phyloP scores from a whole-genome alignment of 768 basidiomycete genomes.

The Epithele typhae region DNA sequence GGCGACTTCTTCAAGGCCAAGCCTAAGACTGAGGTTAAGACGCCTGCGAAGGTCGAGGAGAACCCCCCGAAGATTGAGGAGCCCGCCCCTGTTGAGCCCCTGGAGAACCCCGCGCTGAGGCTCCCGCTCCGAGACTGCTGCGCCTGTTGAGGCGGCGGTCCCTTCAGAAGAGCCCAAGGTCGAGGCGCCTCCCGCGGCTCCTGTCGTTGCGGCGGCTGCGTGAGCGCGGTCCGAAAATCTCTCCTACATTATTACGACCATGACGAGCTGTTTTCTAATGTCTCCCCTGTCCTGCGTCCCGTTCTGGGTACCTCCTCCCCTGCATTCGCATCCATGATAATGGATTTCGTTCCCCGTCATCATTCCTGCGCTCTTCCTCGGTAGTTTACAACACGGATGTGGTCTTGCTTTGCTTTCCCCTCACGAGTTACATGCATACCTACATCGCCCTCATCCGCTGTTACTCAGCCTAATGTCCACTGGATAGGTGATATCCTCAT shows the following conservation, averaged over 20 bases:
- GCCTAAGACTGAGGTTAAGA: constrained; percentile 56
- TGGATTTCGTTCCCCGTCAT: constrained; percentile 22
- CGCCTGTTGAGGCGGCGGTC: constrained; percentile 31
- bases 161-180: constrained; percentile 29
- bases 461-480: constrained; percentile 55
- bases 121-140: constrained; percentile 26
- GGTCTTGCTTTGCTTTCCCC: constrained; percentile 41
- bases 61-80: constrained; percentile 87
- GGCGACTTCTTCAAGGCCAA: constrained; percentile 79
- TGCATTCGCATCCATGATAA: constrained; percentile 28
- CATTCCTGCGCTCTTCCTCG: constrained; percentile 33
- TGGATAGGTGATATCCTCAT: constrained; percentile 23
- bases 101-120: constrained; percentile 72
- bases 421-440: constrained; percentile 47
- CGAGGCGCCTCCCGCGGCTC: constrained; percentile 48
- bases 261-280: constrained; percentile 31
- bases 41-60: constrained; percentile 83
- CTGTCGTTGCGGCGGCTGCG: constrained; percentile 77
- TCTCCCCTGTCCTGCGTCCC: constrained; percentile 18
- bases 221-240: constrained; percentile 40
- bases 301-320: constrained; percentile 25
- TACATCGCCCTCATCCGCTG: constrained; percentile 39
- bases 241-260: constrained; percentile 34
- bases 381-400: constrained; percentile 49
- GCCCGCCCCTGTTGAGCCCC: constrained; percentile 74